These are phyloP conservation scores for Phialocephala sp. DNA, from an alignment of 2,329 filamentous ascomycete genomes.

Conservation along the genomic window DNA sequence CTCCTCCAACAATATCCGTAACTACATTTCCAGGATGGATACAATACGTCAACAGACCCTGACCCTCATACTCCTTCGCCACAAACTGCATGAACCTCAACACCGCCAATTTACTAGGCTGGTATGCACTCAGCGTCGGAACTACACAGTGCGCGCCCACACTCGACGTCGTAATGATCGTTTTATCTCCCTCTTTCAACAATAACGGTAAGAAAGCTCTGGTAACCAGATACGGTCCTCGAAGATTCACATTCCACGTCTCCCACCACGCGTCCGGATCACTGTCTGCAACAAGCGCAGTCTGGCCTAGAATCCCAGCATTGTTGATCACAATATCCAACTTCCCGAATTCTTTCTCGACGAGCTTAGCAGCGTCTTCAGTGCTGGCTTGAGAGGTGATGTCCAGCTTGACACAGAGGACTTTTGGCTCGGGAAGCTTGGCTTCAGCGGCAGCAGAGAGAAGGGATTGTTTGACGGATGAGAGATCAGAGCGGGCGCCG, in stretches of 20 bases:
- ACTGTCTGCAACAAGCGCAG: constrained; percentile 23
- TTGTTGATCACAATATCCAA: constrained; percentile 53
- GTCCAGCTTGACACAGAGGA: constrained; percentile 51
- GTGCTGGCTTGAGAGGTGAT: constrained; percentile 45
- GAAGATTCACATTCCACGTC: constrained; percentile 54
- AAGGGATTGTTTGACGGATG: constrained; percentile 44
- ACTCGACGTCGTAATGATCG: constrained; percentile 54
- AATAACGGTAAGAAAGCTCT: constrained; percentile 49
- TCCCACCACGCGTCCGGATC: constrained; percentile 47
- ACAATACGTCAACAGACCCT: constrained; percentile 48
- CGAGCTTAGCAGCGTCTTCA: constrained; percentile 36
- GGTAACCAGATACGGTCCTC: constrained; percentile 52
- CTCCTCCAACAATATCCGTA: constrained; percentile 32
- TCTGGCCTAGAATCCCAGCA: constrained; percentile 46
- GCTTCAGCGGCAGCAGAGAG: constrained; percentile 44
- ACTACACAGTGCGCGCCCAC: constrained; percentile 48
- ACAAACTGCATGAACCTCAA: constrained; percentile 55
- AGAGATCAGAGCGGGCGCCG: constrained; percentile 53
- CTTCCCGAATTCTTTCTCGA: constrained; percentile 42
- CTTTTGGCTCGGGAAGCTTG: constrained; percentile 44
- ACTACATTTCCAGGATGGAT: constrained; percentile 46
- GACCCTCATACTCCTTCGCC: constrained; percentile 49
- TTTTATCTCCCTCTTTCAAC: constrained; percentile 44
- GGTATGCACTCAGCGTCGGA: constrained; percentile 50
- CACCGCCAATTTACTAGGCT: constrained; percentile 55